Evolutionary conservation across 2,329 filamentous ascomycete genomes (phyloP).

Genomic region (Ascochyta lentis): DNA sequence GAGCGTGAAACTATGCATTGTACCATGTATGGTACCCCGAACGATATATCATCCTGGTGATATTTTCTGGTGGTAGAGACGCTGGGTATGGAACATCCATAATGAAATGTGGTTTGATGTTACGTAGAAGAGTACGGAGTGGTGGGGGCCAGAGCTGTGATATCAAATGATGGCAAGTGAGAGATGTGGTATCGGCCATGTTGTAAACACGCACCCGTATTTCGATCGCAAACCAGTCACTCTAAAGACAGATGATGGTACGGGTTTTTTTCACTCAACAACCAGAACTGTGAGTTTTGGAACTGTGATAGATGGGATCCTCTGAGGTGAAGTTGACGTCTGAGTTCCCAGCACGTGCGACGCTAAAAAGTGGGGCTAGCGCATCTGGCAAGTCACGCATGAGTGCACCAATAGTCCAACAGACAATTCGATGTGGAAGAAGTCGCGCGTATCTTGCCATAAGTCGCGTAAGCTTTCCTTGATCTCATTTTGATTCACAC

Average conservation of each 20-base stretch:
- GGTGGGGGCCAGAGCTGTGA: too few species aligned
- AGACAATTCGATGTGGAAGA: too few species aligned
- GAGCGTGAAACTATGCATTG: too few species aligned
- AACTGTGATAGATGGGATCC: background rate
- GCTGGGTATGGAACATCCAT: background rate
- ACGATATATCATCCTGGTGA: too few species aligned
- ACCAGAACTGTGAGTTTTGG: too few species aligned
- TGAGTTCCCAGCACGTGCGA: background rate
- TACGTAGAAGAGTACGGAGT: background rate
- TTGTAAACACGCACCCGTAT: background rate
- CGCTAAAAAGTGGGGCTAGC: background rate
- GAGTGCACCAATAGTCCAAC: background rate
- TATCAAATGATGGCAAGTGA: background rate
- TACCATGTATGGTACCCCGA: too few species aligned
- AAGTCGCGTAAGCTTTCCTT: too few species aligned
- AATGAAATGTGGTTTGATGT: background rate
- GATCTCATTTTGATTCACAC: too few species aligned
- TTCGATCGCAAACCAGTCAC: background rate
- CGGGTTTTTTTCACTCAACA: background rate
- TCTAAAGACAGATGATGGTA: background rate
- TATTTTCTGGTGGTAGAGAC: too few species aligned
- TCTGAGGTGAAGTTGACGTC: conserved; percentile 1
- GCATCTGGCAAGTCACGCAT: background rate
- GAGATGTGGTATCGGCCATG: background rate
- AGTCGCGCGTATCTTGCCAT: too few species aligned